A percentile compares a stretch with the other conserved stretches of the same genome.
Conservation (phyloP, 805 yeast genomes). For the Kluyveromyces nonfermentans region DNA sequence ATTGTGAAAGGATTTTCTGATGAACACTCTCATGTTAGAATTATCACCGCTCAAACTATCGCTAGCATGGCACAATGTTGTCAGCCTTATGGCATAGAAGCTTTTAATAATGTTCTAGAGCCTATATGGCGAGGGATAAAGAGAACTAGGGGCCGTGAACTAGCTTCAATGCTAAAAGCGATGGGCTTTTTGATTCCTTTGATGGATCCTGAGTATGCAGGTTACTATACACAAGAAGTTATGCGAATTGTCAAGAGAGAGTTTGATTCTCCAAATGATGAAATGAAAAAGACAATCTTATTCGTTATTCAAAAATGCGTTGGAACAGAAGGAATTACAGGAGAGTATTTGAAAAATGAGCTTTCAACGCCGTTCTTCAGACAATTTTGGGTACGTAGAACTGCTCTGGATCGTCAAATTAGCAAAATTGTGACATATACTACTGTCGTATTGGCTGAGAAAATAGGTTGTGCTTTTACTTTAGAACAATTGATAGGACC, state of each 20-base stretch:
- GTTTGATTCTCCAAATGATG: conserved; percentile 76
- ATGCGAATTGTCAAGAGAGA: conserved; percentile 61
- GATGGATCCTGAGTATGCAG: conserved; percentile 76
- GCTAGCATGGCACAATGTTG: conserved; percentile 72
- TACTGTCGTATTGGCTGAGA: conserved; percentile 54
- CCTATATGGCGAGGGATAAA: conserved; percentile 75
- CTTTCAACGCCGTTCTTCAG: conserved; percentile 55
- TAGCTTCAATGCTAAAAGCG: conserved; percentile 69
- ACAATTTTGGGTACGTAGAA: conserved; percentile 73
- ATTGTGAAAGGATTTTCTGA: conserved; percentile 51
- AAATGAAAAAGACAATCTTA: conserved; percentile 69
- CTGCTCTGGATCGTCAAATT: conserved; percentile 57
- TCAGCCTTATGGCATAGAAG: conserved; percentile 82
- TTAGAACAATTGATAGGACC: conserved; percentile 47
- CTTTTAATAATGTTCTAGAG: conserved; percentile 65
- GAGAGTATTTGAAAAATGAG: conserved; percentile 39
- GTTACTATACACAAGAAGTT: conserved; percentile 67
- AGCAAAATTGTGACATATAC: conserved; percentile 61
- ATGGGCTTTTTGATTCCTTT: conserved; percentile 75
- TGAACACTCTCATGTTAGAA: conserved; percentile 57
- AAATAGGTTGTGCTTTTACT: conserved; percentile 54
- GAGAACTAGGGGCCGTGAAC: conserved; percentile 64
- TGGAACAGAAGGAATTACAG: conserved; percentile 46
- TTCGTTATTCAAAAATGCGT: conserved; percentile 60
- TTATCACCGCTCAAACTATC: conserved; percentile 61